phyloP scores from a whole-genome alignment of 371 early-diverging fungal genomes.

The Parasitella parasitica region DNA sequence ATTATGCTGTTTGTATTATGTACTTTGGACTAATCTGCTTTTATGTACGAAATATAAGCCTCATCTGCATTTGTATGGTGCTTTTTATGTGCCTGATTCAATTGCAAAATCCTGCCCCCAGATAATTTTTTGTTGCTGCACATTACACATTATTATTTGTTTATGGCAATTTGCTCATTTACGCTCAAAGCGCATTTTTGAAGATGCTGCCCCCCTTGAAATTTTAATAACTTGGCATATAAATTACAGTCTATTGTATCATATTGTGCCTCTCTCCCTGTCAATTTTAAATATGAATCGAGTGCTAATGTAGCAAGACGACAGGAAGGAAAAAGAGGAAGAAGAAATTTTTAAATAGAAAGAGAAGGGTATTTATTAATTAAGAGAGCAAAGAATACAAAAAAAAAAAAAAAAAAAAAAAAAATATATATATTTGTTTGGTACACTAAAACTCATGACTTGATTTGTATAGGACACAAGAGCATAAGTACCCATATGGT shows the following conservation, averaged over 20 bases:
- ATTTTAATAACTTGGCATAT: neutral
- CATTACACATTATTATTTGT: neutral
- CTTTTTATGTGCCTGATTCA: neutral
- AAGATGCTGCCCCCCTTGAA: neutral
- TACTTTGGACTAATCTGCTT: neutral
- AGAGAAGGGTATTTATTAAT: no score
- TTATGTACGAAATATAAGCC: neutral
- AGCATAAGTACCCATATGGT: neutral
- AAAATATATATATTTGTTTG: neutral
- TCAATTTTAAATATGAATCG: no score
- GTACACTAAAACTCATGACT: neutral
- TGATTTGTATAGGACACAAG: neutral
- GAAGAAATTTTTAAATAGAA: no score
- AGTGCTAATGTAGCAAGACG: no score
- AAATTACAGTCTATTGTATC: neutral
- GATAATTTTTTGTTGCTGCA: neutral
- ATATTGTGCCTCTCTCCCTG: no score
- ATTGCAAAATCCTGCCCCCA: no score
- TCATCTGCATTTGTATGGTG: neutral
- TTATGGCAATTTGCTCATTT: neutral
- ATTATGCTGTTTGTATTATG: neutral
- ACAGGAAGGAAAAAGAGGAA: no score
- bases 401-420: neutral
- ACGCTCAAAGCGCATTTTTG: neutral
- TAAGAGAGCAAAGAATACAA: no score